These are phyloP conservation scores for Piromyces finnis DNA, from an alignment of 192 early-diverging fungal genomes.

Conservation along the genomic window DNA sequence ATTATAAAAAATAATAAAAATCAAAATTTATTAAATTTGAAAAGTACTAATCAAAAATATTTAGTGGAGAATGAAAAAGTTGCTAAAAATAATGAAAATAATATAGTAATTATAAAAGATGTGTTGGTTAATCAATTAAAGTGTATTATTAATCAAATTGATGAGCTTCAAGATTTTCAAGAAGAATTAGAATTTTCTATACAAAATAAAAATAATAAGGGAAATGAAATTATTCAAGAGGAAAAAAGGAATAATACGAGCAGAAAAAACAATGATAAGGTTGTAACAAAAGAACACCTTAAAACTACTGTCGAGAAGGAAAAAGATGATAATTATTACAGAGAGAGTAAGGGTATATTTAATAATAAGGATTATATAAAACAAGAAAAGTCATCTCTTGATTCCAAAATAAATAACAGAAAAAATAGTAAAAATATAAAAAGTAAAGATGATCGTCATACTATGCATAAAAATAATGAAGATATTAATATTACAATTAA, in stretches of 20 bases:
- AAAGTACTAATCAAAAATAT: no score
- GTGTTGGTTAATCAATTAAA: neutral
- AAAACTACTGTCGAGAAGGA: no score
- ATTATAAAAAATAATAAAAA: neutral
- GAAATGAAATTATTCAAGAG: no score
- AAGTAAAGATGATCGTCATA: neutral
- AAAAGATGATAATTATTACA: no score
- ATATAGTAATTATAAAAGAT: neutral
- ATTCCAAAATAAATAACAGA: neutral
- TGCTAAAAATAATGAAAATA: neutral
- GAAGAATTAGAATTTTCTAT: neutral
- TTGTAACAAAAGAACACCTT: no score
- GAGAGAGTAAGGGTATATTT: no score
- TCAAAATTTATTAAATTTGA: neutral
- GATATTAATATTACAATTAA: neutral
- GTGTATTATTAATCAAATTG: neutral
- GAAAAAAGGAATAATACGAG: neutral
- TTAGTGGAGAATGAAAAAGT: neutral
- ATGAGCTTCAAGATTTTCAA: neutral
- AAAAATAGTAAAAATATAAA: neutral
- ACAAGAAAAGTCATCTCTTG: neutral
- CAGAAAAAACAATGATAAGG: no score
- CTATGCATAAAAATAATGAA: no score
- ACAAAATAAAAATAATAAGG: neutral
- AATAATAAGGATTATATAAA: neutral